Evolutionary conservation across 2,329 filamentous ascomycete species (phyloP).

Genomic region (Leptosphaerulina australis): DNA sequence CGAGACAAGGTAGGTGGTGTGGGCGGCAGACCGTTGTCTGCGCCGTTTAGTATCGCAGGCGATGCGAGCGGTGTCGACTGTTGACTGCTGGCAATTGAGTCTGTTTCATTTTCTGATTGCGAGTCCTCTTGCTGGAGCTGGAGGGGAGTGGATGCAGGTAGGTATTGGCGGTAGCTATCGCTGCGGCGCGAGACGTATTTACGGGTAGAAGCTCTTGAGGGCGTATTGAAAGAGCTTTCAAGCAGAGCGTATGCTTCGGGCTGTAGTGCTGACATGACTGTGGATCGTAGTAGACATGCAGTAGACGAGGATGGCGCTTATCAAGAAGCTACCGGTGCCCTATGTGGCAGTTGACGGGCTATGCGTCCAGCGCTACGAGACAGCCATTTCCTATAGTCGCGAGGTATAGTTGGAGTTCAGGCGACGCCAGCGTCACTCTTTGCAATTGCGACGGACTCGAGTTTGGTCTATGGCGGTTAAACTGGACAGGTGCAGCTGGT

Average conservation of each 20-base stretch:
- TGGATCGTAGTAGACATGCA: constrained; percentile 1
- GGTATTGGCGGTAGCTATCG: constrained; percentile 34
- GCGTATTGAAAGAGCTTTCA: constrained; percentile 40
- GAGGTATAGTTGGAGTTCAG: constrained; percentile 19
- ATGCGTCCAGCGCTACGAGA: constrained; percentile 17
- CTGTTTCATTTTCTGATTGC: constrained; percentile 37
- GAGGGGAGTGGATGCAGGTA: constrained; percentile 33
- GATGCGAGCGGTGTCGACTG: constrained; percentile 39
- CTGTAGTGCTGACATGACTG: constrained; percentile 31
- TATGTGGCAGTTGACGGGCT: constrained; percentile 6
- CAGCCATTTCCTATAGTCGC: constrained; percentile 31
- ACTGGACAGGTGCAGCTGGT: constrained; percentile 17
- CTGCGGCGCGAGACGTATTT: constrained; percentile 36
- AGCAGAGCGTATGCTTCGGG: constrained; percentile 39
- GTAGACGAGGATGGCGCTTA: neutral
- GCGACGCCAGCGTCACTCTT: constrained; percentile 24
- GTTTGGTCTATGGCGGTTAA: neutral
- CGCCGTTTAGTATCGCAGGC: constrained; percentile 29
- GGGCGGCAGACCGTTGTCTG: constrained; percentile 51
- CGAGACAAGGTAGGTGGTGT: constrained; percentile 53
- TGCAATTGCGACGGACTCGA: constrained; percentile 13
- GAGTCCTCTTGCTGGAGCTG: constrained; percentile 19
- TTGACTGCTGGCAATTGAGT: constrained; percentile 32
- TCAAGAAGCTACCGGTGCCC: neutral
- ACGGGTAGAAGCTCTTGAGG: constrained; percentile 35